A percentile compares a stretch with the other conserved stretches of the same genome.
phyloP scores from a whole-genome alignment of 768 basidiomycete genomes.

The Leccinum broughii region DNA sequence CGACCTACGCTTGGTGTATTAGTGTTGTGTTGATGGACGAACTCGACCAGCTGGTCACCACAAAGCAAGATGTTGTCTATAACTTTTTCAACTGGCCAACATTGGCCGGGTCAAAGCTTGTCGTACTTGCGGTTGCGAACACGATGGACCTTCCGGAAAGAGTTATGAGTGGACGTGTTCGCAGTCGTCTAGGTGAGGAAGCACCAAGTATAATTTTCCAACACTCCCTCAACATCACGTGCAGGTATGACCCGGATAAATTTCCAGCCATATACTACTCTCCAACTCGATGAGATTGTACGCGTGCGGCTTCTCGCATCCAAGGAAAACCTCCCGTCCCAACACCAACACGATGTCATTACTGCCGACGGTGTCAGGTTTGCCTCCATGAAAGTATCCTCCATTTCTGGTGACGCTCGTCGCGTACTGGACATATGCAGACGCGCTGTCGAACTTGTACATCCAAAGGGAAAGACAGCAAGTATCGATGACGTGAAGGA shows the following conservation, averaged over 20 bases:
- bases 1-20: not conserved
- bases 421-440: constrained; percentile 92
- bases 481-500: constrained; percentile 70
- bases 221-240: not conserved
- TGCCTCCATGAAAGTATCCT: constrained; percentile 76
- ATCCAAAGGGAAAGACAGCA: constrained; percentile 50
- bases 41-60: constrained; percentile 92
- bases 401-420: constrained; percentile 91
- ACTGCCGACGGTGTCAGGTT: constrained; percentile 76
- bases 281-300: constrained; percentile 83
- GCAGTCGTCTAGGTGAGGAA: constrained; percentile 80
- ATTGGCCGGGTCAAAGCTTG: constrained; percentile 78
- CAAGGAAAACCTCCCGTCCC: constrained; percentile 46
- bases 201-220: not conserved
- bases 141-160: constrained; percentile 98
- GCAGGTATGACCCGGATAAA: constrained; percentile 88
- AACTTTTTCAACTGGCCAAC: constrained; percentile 99
- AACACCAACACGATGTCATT: constrained; percentile 54
- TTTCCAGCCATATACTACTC: constrained; percentile 83
- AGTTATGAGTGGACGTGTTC: constrained; percentile 87
- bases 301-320: constrained; percentile 72
- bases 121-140: constrained; percentile 97
- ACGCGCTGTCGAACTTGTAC: constrained; percentile 84
- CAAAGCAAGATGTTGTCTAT: constrained; percentile 98
- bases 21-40: constrained; percentile 99